Evolutionary conservation across 306 rosid genomes (phyloP).

Genomic region (Cajanus cajan): DNA sequence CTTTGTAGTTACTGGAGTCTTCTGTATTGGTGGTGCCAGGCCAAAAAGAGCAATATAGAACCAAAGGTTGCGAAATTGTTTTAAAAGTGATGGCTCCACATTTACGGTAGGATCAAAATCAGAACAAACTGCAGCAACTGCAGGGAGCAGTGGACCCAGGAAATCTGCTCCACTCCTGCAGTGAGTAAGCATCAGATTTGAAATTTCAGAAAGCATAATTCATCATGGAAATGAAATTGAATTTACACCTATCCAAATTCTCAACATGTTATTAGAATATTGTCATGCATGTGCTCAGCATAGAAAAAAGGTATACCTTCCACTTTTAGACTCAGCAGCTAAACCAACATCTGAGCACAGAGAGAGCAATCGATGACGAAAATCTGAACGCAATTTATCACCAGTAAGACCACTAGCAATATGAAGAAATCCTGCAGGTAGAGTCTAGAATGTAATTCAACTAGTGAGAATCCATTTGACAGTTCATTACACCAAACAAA

Average conservation of each 20-base stretch:
- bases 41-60: constrained; percentile 98
- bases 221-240: constrained; percentile 23
- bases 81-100: constrained; percentile 93
- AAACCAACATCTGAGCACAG: constrained; percentile 96
- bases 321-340: constrained; percentile 98
- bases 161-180: constrained; percentile 99
- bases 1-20: constrained; percentile 57
- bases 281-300: constrained; percentile 26
- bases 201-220: constrained; percentile 34
- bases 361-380: constrained; percentile 88
- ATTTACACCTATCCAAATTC: constrained; percentile 24
- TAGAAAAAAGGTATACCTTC: constrained; percentile 61
- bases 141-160: constrained; percentile 95
- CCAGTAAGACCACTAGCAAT: constrained; percentile 78
- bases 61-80: constrained; percentile 96
- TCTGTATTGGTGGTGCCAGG: constrained; percentile 91
- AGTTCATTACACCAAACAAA: constrained; percentile 39
- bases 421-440: constrained; percentile 93
- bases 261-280: constrained; percentile 5
- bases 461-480: constrained; percentile 77
- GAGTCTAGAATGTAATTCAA: constrained; percentile 93
- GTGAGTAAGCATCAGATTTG: constrained; percentile 42
- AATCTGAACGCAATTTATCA: constrained; percentile 76
- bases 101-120: constrained; percentile 86
- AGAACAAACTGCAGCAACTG: constrained; percentile 94